Base-by-base conservation (phyloP, 257 asterid species). In the Ligustrum vulgare region DNA sequence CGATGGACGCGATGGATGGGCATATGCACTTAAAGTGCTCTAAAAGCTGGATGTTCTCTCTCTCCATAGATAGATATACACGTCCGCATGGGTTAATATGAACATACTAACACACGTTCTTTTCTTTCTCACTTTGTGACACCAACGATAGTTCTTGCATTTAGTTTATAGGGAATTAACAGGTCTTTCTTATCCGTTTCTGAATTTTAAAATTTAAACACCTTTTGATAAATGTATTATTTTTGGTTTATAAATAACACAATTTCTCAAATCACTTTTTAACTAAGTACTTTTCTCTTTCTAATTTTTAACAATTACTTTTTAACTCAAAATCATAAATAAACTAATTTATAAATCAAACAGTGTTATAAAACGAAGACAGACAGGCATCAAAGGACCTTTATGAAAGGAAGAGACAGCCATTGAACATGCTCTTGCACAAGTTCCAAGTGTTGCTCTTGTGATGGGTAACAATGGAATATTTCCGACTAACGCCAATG, bases 391-490 rank as follows among this genome's bases (percentile, higher is more conserved):
- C 86, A 47, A 97, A 91, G 82, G 97, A 91, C 86, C 87, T 93
- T 84, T 93, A 81, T 69, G 97, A 89, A 87, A 91, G 98, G 98
- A 93, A 93, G 88, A 87, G 88, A 87, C 92, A 34, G 95, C 95
- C 66, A 96, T 93, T 60, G 98, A 93, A 77, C 87, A 84, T 78
- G 97, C 98, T 83, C 96, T 93, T 82, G 92, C 90, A 35, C 97
- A 91, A 84, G 97, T 96, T 68, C 98, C 97, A 66, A 89, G 84
- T 86, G 97, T 90, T 83, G 98, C 94, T 41, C 94, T 89, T 82
- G 95, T 93, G 80, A 90, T 89, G 96, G 96, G 97, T 72, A 96
- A 90, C 77, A 93, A 90, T 85, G 97, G 95, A 82, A 91, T 91
- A 74, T 91, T 93, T 70, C 90, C 85, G 70, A 91, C 83, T 81